A percentile compares a stretch with the other conserved stretches of the same genome.
Conservation (phyloP, 768 basidiomycete genomes). For the Phylloporus rhodoxanthus region DNA sequence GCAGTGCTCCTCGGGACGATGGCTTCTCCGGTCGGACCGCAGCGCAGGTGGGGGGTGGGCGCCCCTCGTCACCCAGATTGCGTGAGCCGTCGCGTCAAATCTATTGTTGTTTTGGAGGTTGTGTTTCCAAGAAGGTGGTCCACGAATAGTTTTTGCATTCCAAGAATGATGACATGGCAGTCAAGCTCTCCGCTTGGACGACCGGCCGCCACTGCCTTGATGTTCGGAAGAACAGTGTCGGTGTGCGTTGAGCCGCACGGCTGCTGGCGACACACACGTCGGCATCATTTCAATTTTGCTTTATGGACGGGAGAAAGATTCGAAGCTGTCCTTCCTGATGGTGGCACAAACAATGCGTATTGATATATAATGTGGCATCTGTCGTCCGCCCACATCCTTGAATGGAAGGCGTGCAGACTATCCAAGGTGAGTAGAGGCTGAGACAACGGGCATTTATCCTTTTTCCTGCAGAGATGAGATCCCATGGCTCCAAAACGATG, state of each 20-base stretch:
- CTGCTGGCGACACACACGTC: background rate
- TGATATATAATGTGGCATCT: constrained; percentile 5
- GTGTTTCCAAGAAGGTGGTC: background rate
- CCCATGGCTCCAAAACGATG: constrained; percentile 12
- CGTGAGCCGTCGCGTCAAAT: constrained; percentile 1
- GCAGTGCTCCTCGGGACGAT: constrained; percentile 2
- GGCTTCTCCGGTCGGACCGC: background rate
- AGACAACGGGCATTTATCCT: constrained; percentile 5
- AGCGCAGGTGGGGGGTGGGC: background rate
- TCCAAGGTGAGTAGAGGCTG: background rate
- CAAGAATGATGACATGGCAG: constrained; percentile 1
- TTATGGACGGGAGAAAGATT: constrained; percentile 9
- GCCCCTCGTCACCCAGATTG: constrained; percentile 5
- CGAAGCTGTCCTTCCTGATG: constrained; percentile 11
- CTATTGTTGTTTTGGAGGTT: background rate
- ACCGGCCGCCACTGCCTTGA: constrained; percentile 16
- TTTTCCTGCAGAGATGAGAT: constrained; percentile 10
- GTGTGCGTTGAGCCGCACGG: constrained; percentile 1
- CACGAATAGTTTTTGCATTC: constrained; percentile 2
- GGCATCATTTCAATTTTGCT: background rate
- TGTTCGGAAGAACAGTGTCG: constrained; percentile 14
- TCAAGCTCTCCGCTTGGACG: constrained; percentile 2
- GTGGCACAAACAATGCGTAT: constrained; percentile 5
- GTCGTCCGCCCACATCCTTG: constrained; percentile 10
- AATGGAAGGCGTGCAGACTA: constrained; percentile 6